These are phyloP conservation scores for Pyrenophora seminiperda DNA, from an alignment of 2,329 filamentous ascomycete genomes.

Conservation along the genomic window DNA sequence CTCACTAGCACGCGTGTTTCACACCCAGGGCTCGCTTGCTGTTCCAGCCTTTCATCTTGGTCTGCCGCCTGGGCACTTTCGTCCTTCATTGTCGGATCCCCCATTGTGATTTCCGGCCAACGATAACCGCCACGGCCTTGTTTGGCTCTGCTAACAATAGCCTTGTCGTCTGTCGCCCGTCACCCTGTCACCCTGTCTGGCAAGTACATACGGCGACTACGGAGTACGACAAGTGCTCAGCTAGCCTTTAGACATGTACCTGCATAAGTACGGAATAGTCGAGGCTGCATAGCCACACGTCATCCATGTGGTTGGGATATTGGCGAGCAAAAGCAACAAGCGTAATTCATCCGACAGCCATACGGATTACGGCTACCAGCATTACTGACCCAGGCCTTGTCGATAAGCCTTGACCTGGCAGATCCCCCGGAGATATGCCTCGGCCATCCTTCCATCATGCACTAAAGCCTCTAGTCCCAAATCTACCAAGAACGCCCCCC, in stretches of 20 bases:
- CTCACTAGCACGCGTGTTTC: constrained; percentile 21
- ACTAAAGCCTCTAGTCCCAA: constrained; percentile 3
- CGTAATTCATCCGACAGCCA: background rate
- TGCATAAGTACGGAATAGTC: background rate
- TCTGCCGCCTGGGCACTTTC: constrained; percentile 4
- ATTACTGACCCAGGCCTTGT: constrained; percentile 3
- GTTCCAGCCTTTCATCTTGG: constrained; percentile 7
- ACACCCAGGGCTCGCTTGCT: constrained; percentile 16
- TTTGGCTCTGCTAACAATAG: constrained; percentile 3
- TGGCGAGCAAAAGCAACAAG: constrained; percentile 8
- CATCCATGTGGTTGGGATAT: constrained; percentile 1
- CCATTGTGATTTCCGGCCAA: background rate
- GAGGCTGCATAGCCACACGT: background rate
- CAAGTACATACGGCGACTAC: background rate
- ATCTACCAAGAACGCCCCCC: constrained; percentile 24
- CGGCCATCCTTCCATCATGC: constrained; percentile 4
- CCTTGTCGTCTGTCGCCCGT: constrained; percentile 1
- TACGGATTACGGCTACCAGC: background rate
- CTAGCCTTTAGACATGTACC: constrained; percentile 1
- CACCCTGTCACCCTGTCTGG: background rate
- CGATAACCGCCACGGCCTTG: background rate
- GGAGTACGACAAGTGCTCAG: background rate
- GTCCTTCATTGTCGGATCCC: constrained; percentile 5
- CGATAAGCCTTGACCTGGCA: background rate
- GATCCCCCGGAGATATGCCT: constrained; percentile 2